phyloP scores from a whole-genome alignment of 768 basidiomycete genomes.

The Vararia minispora region DNA sequence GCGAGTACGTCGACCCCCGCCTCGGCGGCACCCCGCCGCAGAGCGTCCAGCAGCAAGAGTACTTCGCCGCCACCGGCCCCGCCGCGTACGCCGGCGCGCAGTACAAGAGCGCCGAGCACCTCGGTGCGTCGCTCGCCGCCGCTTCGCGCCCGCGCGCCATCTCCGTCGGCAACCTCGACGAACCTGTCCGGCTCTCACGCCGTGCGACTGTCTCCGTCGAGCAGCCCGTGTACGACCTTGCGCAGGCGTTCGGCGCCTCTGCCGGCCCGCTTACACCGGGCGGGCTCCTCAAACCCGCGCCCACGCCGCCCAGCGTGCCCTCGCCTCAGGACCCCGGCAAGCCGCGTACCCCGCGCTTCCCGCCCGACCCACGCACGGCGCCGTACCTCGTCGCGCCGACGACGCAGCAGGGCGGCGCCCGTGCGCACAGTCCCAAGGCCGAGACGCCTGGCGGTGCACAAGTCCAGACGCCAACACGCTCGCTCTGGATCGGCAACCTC shows the following conservation, averaged over 20 bases:
- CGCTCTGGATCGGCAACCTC: conserved; percentile 96
- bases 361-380: conserved; percentile 31
- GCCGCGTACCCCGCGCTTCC: conserved; percentile 15
- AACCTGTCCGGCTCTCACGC: conserved; percentile 62
- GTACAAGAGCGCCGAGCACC: conserved; percentile 11
- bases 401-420: conserved; percentile 48
- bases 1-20: conserved; percentile 53
- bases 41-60: conserved; percentile 66
- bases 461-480: conserved; percentile 88
- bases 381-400: conserved; percentile 60
- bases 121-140: conserved; percentile 6
- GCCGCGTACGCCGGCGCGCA: conserved; percentile 2
- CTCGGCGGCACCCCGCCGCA: conserved; percentile 42
- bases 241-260: conserved; percentile 34
- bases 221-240: conserved; percentile 36
- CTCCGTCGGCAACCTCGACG: conserved; percentile 81
- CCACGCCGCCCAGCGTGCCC: conserved; percentile 3
- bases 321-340: too few relatives aligned
- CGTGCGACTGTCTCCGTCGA: conserved; percentile 35
- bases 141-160: conserved; percentile 64
- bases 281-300: conserved; percentile 25
- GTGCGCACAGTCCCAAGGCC: conserved; percentile 76
- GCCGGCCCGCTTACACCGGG: conserved; percentile 20
- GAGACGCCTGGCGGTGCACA: conserved; percentile 68
- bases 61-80: conserved; percentile 38